Conservation (phyloP, 805 yeast species). For the Candida ficus region DNA sequence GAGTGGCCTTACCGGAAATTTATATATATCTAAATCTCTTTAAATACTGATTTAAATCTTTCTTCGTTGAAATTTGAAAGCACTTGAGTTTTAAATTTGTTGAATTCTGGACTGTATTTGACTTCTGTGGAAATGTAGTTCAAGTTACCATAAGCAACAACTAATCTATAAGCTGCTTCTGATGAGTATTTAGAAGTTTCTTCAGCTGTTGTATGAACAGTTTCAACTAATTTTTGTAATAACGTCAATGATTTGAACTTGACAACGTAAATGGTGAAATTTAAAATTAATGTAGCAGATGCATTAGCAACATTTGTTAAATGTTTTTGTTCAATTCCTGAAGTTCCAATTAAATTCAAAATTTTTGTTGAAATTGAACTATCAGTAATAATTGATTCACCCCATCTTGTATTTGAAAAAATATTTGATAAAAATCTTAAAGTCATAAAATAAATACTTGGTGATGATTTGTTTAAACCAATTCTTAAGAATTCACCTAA, state of each 20-base stretch:
- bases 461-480: conserved; percentile 32
- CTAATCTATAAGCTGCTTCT: conserved; percentile 65
- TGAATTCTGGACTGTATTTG: conserved; percentile 14
- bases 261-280: conserved; percentile 38
- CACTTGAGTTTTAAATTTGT: conserved; percentile 9
- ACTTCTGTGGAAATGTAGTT: conserved; percentile 28
- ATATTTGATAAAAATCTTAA: conserved; percentile 53
- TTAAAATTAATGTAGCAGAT: conserved; percentile 44
- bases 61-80: conserved; percentile 7
- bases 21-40: conserved; percentile 10
- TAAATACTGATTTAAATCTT: conserved; percentile 18
- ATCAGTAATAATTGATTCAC: conserved; percentile 39
- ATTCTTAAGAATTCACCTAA: conserved; percentile 36
- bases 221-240: conserved; percentile 27
- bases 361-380: conserved; percentile 35
- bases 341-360: conserved; percentile 18
- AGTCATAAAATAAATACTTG: conserved; percentile 43
- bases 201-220: conserved; percentile 24
- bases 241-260: conserved; percentile 27
- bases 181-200: conserved; percentile 34
- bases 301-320: conserved; percentile 32
- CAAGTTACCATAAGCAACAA: conserved; percentile 61
- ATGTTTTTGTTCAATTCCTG: conserved; percentile 15
- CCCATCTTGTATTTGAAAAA: conserved; percentile 42
- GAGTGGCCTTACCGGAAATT: too few species aligned